Evolutionary conservation across 2,329 filamentous ascomycete genomes (phyloP).

Genomic region (Neophaeococcomyces aloes): DNA sequence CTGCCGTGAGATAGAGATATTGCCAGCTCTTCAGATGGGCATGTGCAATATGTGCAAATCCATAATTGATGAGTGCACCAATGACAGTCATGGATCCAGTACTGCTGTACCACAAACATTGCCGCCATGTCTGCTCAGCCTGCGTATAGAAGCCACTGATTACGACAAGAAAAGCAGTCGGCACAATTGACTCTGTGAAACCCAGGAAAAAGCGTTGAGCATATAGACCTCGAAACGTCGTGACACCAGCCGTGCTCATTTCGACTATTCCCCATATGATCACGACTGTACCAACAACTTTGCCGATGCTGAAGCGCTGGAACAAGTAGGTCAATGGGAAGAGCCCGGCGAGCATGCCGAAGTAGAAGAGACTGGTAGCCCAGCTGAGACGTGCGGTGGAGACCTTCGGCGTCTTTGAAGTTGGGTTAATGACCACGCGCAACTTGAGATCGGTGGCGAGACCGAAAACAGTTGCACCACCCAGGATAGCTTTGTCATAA

Average conservation of each 20-base stretch:
- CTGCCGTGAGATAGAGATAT: conserved; percentile 59
- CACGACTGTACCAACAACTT: conserved; percentile 53
- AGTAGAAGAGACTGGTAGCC: conserved; percentile 57
- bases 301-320: conserved; percentile 57
- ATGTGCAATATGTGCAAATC: conserved; percentile 51
- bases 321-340: conserved; percentile 64
- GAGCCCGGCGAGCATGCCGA: conserved; percentile 63
- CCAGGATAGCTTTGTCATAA: conserved; percentile 66
- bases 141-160: conserved; percentile 55
- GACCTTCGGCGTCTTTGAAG: conserved; percentile 42
- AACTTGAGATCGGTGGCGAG: conserved; percentile 61
- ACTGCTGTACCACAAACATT: conserved; percentile 57
- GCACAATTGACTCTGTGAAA: conserved; percentile 54
- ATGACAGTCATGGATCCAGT: conserved; percentile 50
- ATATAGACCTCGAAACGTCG: conserved; percentile 52
- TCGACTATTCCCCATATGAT: conserved; percentile 58
- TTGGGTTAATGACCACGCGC: conserved; percentile 39
- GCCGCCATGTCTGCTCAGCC: conserved; percentile 51
- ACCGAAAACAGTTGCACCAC: conserved; percentile 61
- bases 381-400: conserved; percentile 61
- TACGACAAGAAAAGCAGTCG: conserved; percentile 57
- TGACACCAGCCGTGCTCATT: conserved; percentile 58
- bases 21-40: conserved; percentile 53
- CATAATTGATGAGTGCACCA: conserved; percentile 56
- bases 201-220: conserved; percentile 55